Evolutionary conservation across 176 grass and related monocot species (phyloP).

Genomic region (Musa schizocarpa): DNA sequence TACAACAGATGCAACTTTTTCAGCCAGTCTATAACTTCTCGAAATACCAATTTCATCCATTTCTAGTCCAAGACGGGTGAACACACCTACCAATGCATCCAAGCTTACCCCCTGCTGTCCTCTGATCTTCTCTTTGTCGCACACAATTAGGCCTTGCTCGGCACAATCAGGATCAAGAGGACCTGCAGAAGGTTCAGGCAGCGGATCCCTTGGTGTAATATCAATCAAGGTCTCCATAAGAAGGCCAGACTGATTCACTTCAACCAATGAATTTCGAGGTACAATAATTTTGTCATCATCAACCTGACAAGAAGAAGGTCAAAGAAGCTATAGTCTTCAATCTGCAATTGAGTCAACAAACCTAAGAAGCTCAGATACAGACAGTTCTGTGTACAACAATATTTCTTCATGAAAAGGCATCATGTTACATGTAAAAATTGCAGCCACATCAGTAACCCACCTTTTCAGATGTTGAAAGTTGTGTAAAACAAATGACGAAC

Average conservation of each 20-base stretch:
- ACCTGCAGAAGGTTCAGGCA: constrained; percentile 63
- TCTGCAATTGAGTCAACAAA: neutral
- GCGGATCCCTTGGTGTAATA: constrained; percentile 76
- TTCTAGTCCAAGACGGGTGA: constrained; percentile 81
- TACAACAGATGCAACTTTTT: constrained; percentile 82
- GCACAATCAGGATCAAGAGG: constrained; percentile 59
- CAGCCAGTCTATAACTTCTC: constrained; percentile 71
- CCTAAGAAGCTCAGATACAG: neutral
- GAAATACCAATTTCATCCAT: constrained; percentile 82
- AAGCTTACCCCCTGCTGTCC: constrained; percentile 90
- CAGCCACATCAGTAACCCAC: no score
- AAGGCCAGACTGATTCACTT: constrained; percentile 95
- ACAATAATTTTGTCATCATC: constrained; percentile 93
- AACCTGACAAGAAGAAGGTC: constrained; percentile 36
- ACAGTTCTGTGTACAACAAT: no score
- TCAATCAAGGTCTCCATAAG: constrained; percentile 97
- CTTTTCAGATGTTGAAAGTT: constrained; percentile 7
- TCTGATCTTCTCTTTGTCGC: constrained; percentile 81
- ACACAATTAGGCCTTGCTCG: constrained; percentile 83
- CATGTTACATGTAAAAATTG: no score
- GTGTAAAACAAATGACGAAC: no score
- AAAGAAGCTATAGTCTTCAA: constrained; percentile 1
- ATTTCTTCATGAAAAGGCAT: no score
- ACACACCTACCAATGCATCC: constrained; percentile 79
- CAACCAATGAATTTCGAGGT: constrained; percentile 73